Evolutionary conservation across 129 eudicot genomes (phyloP), one percentile per base, ranked within the genome.

Genomic region (Chrysanthemum seticuspe): DNA sequence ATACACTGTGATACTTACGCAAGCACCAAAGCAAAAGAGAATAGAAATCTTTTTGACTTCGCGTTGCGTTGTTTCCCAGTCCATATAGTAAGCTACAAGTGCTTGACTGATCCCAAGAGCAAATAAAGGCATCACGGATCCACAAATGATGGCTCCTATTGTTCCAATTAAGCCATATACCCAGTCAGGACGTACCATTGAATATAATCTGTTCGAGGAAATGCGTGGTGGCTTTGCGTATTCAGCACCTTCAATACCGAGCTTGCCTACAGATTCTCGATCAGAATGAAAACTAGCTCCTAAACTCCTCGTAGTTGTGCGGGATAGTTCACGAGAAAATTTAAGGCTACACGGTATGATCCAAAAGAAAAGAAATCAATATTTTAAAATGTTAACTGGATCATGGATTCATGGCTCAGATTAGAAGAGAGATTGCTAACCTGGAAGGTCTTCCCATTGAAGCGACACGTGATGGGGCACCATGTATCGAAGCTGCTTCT

Each of bases 101-200:
- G 99, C 99, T 74, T 95, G 96, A 72, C 97, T 88, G 55, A 95
- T 92, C 31, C 99, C 99, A 25, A 95, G 97, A 53, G 99, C 99
- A 67, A 95, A 95, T 27, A 95, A 97, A 62, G 99, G 99, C 97
- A 95, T 88, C 70, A 82, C 85, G 14, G 99, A 84, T 60, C 99
- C 99, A 16, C 89, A 85, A 51, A 83, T 83, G 52, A 90, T 81
- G 31, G 96, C 97, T 10, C 91, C 83, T 13, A 95, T 74, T 60
- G 99, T 90, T 11, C 99, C 99, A 44, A 77, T 77, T 74, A 85
- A 82, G 52, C 97, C 99, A 65, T 86, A 95, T 66, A 27, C 74
- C 99, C 99, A 95, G 70, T 95, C 99, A 4, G 96, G 97, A 27
- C 85, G 78, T 18, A 95, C 83, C 99, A 91, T 88, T 29, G 99